A percentile compares a stretch with the other conserved stretches of the same genome.
phyloP scores from a whole-genome alignment of 2,329 filamentous ascomycete species.

The Colletotrichum incanum region DNA sequence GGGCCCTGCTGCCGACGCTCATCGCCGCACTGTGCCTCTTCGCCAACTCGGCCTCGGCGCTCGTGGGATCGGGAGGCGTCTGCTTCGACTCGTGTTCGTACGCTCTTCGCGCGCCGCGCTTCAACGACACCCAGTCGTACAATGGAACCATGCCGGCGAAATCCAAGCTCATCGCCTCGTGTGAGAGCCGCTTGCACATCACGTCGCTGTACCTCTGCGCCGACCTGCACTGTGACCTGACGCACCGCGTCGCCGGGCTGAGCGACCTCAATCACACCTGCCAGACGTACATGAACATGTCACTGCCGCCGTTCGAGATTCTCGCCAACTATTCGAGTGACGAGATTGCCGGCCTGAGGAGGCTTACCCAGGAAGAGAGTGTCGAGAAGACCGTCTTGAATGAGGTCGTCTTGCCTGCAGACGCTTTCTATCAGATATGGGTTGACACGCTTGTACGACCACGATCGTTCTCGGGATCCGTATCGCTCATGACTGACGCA shows the following conservation, averaged over 20 bases:
- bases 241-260: constrained; percentile 47
- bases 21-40: constrained; percentile 30
- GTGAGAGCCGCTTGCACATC: constrained; percentile 49
- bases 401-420: constrained; percentile 54
- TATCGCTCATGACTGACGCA: constrained; percentile 17
- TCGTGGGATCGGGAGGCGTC: constrained; percentile 25
- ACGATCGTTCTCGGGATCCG: not conserved
- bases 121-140: constrained; percentile 49
- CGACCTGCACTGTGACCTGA: constrained; percentile 52
- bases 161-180: constrained; percentile 46
- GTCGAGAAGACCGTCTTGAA: constrained; percentile 38
- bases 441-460: constrained; percentile 56
- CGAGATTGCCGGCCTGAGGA: constrained; percentile 50
- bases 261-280: constrained; percentile 55
- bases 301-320: constrained; percentile 54
- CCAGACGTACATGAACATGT: constrained; percentile 39
- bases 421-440: constrained; percentile 53
- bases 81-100: constrained; percentile 54
- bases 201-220: constrained; percentile 58
- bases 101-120: constrained; percentile 49
- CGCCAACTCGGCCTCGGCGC: constrained; percentile 22
- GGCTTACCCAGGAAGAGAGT: constrained; percentile 50
- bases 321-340: constrained; percentile 54
- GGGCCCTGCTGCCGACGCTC: not conserved
- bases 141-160: constrained; percentile 37